Conservation (phyloP, 495 filamentous ascomycete genomes). For the Sphaerosporella brunnea region DNA sequence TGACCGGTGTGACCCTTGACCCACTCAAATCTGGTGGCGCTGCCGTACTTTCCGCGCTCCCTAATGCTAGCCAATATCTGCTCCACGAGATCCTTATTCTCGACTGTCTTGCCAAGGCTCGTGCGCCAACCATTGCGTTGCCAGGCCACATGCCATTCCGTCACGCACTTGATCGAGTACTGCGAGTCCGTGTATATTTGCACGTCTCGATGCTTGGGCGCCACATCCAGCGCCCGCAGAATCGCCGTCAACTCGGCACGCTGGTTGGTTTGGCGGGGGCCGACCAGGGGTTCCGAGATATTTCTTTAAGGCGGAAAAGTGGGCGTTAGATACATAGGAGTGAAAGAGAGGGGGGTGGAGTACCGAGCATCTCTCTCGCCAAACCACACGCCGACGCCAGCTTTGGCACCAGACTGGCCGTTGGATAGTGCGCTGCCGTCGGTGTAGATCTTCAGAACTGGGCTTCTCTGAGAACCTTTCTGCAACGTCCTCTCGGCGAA, state of each 20-base stretch:
- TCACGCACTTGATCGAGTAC: conserved; percentile 83
- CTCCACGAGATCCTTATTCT: conserved; percentile 71
- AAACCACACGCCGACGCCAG: conserved; percentile 66
- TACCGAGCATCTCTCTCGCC: conserved; percentile 21
- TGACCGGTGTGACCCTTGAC: conserved; percentile 41
- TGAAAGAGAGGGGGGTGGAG: background rate
- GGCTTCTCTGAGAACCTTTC: background rate
- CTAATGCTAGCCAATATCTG: conserved; percentile 51
- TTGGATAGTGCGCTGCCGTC: conserved; percentile 74
- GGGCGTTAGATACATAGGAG: conserved; percentile 13
- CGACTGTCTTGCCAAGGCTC: conserved; percentile 46
- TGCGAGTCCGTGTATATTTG: conserved; percentile 66
- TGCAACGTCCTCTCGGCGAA: background rate
- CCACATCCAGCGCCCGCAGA: conserved; percentile 59
- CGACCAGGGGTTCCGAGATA: conserved; percentile 61
- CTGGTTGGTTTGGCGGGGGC: conserved; percentile 73
- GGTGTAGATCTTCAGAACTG: conserved; percentile 57
- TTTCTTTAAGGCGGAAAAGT: conserved; percentile 57
- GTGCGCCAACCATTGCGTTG: conserved; percentile 63
- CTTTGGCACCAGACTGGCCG: conserved; percentile 49
- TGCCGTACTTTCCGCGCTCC: conserved; percentile 41
- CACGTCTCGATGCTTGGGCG: conserved; percentile 38
- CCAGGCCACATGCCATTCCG: conserved; percentile 69
- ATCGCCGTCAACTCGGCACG: conserved; percentile 86
- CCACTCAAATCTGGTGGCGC: conserved; percentile 60